A percentile compares a stretch with the other conserved stretches of the same genome.
These are phyloP conservation scores for Crithidia brevicula DNA, from an alignment of 208 protist genomes.

Conservation along the genomic window DNA sequence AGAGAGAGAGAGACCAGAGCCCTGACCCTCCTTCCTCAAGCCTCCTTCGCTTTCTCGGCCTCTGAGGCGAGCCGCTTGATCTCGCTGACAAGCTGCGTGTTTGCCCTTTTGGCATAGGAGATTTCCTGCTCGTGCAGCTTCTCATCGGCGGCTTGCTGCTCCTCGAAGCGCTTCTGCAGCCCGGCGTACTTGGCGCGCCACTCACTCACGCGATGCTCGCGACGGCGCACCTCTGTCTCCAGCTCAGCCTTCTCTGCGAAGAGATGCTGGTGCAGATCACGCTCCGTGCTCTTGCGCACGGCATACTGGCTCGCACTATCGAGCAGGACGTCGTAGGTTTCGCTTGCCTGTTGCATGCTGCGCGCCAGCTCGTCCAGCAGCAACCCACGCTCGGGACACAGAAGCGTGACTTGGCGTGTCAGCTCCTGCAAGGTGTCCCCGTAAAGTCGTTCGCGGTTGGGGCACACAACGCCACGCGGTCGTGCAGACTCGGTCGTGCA, in stretches of 20 bases:
- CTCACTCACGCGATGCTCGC: slow-evolving; percentile 88
- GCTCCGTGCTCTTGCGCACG: slow-evolving; percentile 88
- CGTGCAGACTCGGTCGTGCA: slow-evolving; percentile 68
- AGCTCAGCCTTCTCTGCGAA: slow-evolving; percentile 68
- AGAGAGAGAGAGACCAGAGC: too few relatives aligned
- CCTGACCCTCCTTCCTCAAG: background rate
- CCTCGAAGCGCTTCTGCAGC: slow-evolving; percentile 81
- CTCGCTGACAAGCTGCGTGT: slow-evolving; percentile 87
- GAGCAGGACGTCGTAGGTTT: slow-evolving; percentile 86
- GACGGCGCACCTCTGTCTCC: slow-evolving; percentile 84
- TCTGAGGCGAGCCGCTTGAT: slow-evolving; percentile 82
- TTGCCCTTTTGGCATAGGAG: slow-evolving; percentile 85
- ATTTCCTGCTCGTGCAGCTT: slow-evolving; percentile 88
- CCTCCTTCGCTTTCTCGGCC: slow-evolving; percentile 51
- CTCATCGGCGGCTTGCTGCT: slow-evolving; percentile 68
- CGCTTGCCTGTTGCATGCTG: slow-evolving; percentile 71
- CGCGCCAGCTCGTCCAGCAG: slow-evolving; percentile 68
- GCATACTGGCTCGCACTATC: slow-evolving; percentile 87
- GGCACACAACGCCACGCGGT: slow-evolving; percentile 65
- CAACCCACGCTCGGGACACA: slow-evolving; percentile 87
- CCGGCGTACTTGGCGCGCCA: slow-evolving; percentile 84
- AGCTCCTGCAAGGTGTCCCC: slow-evolving; percentile 80
- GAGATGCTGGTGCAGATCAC: slow-evolving; percentile 69
- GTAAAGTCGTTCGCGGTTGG: slow-evolving; percentile 79
- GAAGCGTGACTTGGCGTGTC: slow-evolving; percentile 84